Percentiles rank a stretch among this genome's conserved stretches.
Conservation (phyloP, 257 asterid genomes). For the Asclepias syriaca region DNA sequence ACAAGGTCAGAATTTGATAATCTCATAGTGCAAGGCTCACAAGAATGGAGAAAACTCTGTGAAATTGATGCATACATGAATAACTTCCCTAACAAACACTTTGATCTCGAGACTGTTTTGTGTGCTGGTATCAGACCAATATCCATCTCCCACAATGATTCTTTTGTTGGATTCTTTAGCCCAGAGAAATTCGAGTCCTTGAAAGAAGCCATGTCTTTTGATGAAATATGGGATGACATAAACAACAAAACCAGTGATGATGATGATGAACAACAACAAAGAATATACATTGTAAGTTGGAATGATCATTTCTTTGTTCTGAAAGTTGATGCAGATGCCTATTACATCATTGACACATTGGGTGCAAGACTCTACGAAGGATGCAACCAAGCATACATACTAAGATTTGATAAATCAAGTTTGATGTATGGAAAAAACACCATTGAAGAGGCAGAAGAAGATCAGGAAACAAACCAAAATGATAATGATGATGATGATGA, state of each 20-base stretch:
- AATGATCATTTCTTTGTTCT: slow-evolving; percentile 73
- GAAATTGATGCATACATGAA: slow-evolving; percentile 26
- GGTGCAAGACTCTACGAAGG: slow-evolving; percentile 71
- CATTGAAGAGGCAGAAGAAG: neutral
- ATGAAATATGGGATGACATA: slow-evolving; percentile 57
- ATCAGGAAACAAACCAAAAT: neutral
- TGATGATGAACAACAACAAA: slow-evolving; percentile 12
- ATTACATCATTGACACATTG: slow-evolving; percentile 58
- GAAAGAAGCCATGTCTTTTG: slow-evolving; percentile 62
- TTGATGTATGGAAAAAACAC: slow-evolving; percentile 20
- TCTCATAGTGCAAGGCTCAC: slow-evolving; percentile 64
- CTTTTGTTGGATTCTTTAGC: slow-evolving; percentile 69
- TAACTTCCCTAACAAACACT: slow-evolving; percentile 65
- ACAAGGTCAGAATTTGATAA: slow-evolving; percentile 38
- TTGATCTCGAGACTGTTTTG: slow-evolving; percentile 67
- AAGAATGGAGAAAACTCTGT: slow-evolving; percentile 69
- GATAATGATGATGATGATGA: neutral
- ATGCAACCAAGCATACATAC: slow-evolving; percentile 54
- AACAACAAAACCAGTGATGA: slow-evolving; percentile 12
- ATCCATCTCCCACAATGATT: slow-evolving; percentile 35
- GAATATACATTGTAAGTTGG: slow-evolving; percentile 71
- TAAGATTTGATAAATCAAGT: slow-evolving; percentile 48
- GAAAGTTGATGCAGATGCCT: slow-evolving; percentile 47
- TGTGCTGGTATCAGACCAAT: slow-evolving; percentile 46
- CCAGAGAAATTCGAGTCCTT: slow-evolving; percentile 48